phyloP scores from a whole-genome alignment of 176 grass and related monocot species.

The barley (Hordeum vulgare) region MorexV3_pseudomolecules_assembly NC_058523.1:362255483-362255982 shows the following conservation, averaged over 20 bases:
- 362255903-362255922: background rate
- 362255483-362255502: rapidly evolving
- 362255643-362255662: background rate
- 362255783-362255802: too few species aligned
- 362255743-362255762: background rate
- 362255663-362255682: background rate
- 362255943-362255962: background rate
- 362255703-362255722: background rate
- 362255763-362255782: too few species aligned
- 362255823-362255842: too few species aligned
- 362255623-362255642: background rate
- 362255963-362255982: background rate
- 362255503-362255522: background rate
- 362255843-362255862: too few species aligned
- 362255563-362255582: background rate
- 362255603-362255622: background rate
- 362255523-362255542: background rate
- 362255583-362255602: background rate
- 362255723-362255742: background rate
- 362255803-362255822: too few species aligned
- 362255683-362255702: background rate
- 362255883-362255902: background rate
- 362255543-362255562: background rate
- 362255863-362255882: too few species aligned
- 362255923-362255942: background rate